Base-by-base conservation (phyloP, 768 basidiomycete species). In the Trametes cinnabarina region DNA sequence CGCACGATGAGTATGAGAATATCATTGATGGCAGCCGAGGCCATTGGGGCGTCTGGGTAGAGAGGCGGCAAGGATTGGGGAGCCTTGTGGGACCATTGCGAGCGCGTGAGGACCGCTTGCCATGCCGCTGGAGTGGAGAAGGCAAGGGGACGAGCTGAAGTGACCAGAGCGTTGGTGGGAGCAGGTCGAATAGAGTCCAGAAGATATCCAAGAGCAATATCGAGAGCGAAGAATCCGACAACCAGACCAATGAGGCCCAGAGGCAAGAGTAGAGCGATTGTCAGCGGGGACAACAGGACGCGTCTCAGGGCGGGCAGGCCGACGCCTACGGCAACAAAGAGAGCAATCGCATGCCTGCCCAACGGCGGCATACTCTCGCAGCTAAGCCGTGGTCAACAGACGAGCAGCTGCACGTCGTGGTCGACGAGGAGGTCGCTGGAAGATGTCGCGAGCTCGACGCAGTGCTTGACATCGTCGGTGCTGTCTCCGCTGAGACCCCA, bases 101-200 rank as follows among this genome's bases (percentile, higher is more conserved):
- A 91, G 30, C 94, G 85, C 43, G 84, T 93, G 49, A 91, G 77
- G 46, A 92, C 89, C 0, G 88, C 93, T 67, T 94, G 91, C 94
- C 94, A 97, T 30, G 94, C 94, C 55, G 94, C 92, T 23, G 93
- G 92, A 3, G 93, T 93, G 4, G 92, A 92, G 76, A 97, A 96
- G 3, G 84, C 81, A 47, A 94, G 79, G 0, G 91, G 91, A 34
- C 84, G 82, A 17, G 91, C 86, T 0, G 87, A 84, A 55, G 76
- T 73, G 10, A 73, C 71, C n/a, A 86, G 74, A 41, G 72, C 72
- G 40, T 77, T 74, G n/a, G 54, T 63, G 11, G 62, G 57, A 1
- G 61, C 63, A 26, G 73, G 66, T 23, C 68, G 63, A 30, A 68
- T 78, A 8, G 76, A 68, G 68, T 91, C 90, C 58, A 90, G 76